These are phyloP conservation scores for Laetiporus sulphureus DNA, from an alignment of 1,284 basidiomycete species.

Conservation along the genomic window DNA sequence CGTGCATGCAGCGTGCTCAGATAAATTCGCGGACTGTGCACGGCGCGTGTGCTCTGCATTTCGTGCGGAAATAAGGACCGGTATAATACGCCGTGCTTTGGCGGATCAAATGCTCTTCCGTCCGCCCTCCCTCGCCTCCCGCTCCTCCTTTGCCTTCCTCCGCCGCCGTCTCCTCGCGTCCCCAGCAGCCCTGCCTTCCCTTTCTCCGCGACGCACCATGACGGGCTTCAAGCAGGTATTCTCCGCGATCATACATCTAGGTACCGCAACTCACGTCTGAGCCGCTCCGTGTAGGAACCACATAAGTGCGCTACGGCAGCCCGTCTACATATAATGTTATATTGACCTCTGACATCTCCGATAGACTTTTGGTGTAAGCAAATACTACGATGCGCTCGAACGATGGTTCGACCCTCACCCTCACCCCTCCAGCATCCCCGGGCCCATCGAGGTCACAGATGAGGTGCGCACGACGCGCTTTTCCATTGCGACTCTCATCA, in stretches of 20 bases:
- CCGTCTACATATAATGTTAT: not conserved
- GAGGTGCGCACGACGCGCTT: slow-evolving; percentile 41
- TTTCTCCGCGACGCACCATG: slow-evolving; percentile 18
- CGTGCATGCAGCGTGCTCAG: too few species aligned
- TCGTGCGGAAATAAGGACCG: slow-evolving; percentile 5
- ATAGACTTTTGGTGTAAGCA: slow-evolving; percentile 61
- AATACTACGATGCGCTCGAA: not conserved
- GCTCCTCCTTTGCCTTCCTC: slow-evolving; percentile 4
- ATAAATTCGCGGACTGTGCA: not conserved
- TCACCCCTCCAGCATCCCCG: slow-evolving; percentile 54
- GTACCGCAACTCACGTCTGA: too few species aligned
- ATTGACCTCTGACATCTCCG: slow-evolving; percentile 7
- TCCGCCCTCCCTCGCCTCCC: slow-evolving; percentile 8
- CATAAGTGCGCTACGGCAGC: slow-evolving; percentile 49
- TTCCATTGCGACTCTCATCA: not conserved
- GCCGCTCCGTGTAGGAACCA: slow-evolving; percentile 47
- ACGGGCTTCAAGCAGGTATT: slow-evolving; percentile 27
- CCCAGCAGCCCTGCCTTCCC: slow-evolving; percentile 3
- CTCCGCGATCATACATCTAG: too few species aligned
- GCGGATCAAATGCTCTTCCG: slow-evolving; percentile 18
- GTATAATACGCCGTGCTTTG: slow-evolving; percentile 15
- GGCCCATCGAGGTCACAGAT: slow-evolving; percentile 78
- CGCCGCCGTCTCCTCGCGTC: slow-evolving; percentile 6
- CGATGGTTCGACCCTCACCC: not conserved
- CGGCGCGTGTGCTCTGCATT: not conserved